Evolutionary conservation across 345 rosid species (phyloP), one percentile per base, ranked within the genome.

Genomic region (Linum usitatissimum): DNA sequence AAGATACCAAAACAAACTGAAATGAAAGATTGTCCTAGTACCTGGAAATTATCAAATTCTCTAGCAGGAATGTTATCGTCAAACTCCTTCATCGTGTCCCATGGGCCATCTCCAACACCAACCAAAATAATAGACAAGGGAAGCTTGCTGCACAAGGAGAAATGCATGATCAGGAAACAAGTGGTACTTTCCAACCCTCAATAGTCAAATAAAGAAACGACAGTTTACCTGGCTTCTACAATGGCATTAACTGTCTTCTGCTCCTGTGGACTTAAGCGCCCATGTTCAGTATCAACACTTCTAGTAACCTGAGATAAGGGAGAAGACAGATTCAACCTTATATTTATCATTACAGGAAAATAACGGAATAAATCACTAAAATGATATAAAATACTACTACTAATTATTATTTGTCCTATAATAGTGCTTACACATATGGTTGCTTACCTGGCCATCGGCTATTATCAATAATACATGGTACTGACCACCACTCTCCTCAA

Each of bases 21-120:
- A 14, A 6, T 28, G 8, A 55, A 8, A 3, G 30, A 19, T 18
- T 18, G 4, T 2, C 18, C 1, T 55, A 34, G 38, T 34, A 55
- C 59, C 59, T 55, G 59, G 30, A 55, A 55, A 19, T 55, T 55
- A 19, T 55, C 59, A 18, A 55, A 55, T 9, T 55, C 59, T 55
- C 59, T 20, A 28, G 59, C 23, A 18, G 59, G 59, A 19, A 55
- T 55, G 59, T 55, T 55, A 28, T 55, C 59, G 12, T 55, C 59
- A 19, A 55, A 55, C 30, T 55, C 59, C 28, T 55, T 55, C 59
- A 55, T 55, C 59, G 30, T 55, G 59, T 55, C 59, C 59, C 59
- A 55, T 20, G 59, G 59, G 30, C 59, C 59, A 55, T 55, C 59
- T 13, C 59, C 59, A 55, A 55, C 59, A 10, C 59, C 59, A n/a